Percentiles rank a stretch among this genome's conserved stretches.
Evolutionary conservation across 192 early-diverging fungal species (phyloP).

Genomic region (Backusella tuberculispora): DNA sequence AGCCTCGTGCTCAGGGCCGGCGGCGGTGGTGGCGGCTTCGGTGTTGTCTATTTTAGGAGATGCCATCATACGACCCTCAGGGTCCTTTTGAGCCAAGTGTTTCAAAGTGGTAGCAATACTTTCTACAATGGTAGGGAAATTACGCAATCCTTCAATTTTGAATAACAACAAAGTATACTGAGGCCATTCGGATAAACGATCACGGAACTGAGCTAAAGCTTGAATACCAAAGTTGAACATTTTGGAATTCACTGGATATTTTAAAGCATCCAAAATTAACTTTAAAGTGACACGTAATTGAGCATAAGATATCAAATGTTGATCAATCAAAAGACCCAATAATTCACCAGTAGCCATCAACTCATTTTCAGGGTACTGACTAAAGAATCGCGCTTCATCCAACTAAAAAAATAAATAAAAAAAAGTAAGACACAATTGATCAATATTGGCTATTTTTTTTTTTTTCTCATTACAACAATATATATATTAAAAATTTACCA

Average conservation of each 20-base stretch:
- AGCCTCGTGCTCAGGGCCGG: not conserved
- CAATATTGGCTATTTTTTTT: not conserved
- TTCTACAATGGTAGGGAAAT: constrained; percentile 7
- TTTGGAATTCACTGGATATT: constrained; percentile 73
- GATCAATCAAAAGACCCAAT: constrained; percentile 87
- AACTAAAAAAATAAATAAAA: constrained; percentile 46
- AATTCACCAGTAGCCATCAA: constrained; percentile 85
- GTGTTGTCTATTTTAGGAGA: constrained; percentile 1
- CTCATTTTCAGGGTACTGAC: constrained; percentile 92
- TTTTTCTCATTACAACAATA: not conserved
- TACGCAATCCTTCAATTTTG: constrained; percentile 67
- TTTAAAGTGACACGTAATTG: constrained; percentile 84
- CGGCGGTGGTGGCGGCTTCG: not conserved
- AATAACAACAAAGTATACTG: constrained; percentile 81
- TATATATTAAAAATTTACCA: constrained; percentile 39
- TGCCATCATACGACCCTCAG: constrained; percentile 10
- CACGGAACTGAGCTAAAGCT: constrained; percentile 81
- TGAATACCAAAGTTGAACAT: constrained; percentile 92
- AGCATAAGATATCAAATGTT: constrained; percentile 77
- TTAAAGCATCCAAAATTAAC: constrained; percentile 84
- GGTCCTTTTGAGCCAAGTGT: constrained; percentile 20
- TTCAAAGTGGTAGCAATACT: constrained; percentile 19
- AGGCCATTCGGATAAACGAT: constrained; percentile 86
- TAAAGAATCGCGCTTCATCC: constrained; percentile 95
- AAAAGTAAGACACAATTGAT: not conserved